Evolutionary conservation across 1,139 yeast species (phyloP), one percentile per base, ranked within the genome.

Genomic region (Yamadazyma conglobata): DNA sequence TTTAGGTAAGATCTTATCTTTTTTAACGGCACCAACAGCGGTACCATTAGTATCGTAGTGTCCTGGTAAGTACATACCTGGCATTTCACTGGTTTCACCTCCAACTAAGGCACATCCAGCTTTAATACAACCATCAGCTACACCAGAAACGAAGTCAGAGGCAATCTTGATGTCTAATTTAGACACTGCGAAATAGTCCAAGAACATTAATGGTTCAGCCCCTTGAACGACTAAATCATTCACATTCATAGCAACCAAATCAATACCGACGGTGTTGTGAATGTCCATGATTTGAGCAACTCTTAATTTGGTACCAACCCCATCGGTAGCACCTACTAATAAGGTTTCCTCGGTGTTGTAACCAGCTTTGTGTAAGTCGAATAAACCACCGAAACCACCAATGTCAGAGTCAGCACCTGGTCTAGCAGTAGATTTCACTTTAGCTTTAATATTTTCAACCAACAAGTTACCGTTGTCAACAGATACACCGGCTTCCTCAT

Each of bases 21-120:
- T 85, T 46, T 73, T 66, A n/a, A 93, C 97, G n/a, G 98, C 98
- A 50, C 99, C 99, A 31, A 93, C 89, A 31, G 96, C 93, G 24
- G 98, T 91, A 60, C 99, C 98, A 52, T 91, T 91, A 38, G 96
- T 89, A 60, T 93, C 99, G 56, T 93, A 93, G 59, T 93, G 98
- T 26, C 93, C 94, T 37, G 79, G 88, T 36, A 80, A 84, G 54
- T 93, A 93, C 83, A 93, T 87, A 44, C 98, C 98, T 24, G 99
- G 99, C 99, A 93, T 93, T 70, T 93, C 99, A 35, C 95, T 86
- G 29, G 99, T 93, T 61, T 93, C 98, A 45, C 98, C 99, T 34
- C 99, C 99, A 39, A 93, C 96, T 40, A 93, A 72, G 6, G 99
- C 98, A 72, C 98, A 91, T 10, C 95, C 96, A 22, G 98, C 87